Evolutionary conservation across 257 asterid genomes (phyloP).

Genomic region (Rehmannia glutinosa): DNA sequence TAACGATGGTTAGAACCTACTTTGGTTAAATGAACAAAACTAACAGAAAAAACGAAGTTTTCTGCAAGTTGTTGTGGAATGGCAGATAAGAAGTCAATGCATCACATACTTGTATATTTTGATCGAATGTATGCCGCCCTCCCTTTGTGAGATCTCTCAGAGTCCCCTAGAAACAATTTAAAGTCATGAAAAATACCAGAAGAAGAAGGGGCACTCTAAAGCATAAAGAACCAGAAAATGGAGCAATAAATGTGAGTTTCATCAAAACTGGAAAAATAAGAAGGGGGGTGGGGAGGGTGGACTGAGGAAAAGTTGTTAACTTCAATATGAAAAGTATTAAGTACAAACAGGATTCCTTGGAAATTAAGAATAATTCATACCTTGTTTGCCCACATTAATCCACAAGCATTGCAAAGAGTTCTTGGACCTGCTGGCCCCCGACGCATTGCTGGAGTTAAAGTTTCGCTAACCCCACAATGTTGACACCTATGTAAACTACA

Average conservation of each 20-base stretch:
- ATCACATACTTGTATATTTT: conserved; percentile 32
- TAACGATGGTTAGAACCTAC: background rate
- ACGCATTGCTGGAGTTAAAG: conserved; percentile 51
- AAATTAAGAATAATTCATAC: conserved; percentile 12
- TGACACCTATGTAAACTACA: conserved; percentile 30
- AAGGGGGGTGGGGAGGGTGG: too few relatives aligned
- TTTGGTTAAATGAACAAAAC: background rate
- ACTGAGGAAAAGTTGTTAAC: background rate
- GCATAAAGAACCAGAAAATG: background rate
- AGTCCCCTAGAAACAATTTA: conserved; percentile 31
- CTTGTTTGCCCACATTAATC: conserved; percentile 60
- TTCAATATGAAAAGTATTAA: background rate
- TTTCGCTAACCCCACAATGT: conserved; percentile 45
- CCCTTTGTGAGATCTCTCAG: conserved; percentile 40
- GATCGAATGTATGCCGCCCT: conserved; percentile 21
- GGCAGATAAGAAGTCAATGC: background rate
- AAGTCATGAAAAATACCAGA: background rate
- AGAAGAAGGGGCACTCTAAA: background rate
- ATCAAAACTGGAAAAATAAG: background rate
- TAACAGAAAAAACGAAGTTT: background rate
- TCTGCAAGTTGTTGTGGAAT: conserved; percentile 5
- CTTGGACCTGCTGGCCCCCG: conserved; percentile 52
- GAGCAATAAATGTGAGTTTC: background rate
- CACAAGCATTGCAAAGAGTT: conserved; percentile 55
- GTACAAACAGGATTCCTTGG: background rate